phyloP scores from a whole-genome alignment of 1,139 yeast genomes.

The Taphrina betulina region DNA sequence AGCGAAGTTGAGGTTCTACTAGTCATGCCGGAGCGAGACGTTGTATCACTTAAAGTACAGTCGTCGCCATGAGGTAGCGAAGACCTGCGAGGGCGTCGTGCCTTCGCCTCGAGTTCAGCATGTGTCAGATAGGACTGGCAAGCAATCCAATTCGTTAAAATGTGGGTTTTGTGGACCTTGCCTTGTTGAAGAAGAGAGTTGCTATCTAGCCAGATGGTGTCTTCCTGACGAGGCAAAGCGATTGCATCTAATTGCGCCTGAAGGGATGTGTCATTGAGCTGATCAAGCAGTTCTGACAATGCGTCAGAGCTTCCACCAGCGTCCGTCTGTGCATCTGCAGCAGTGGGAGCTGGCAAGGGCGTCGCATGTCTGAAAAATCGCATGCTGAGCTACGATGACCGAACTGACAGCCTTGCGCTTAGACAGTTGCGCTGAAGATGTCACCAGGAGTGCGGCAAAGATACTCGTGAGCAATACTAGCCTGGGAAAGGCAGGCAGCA shows the following conservation, averaged over 20 bases:
- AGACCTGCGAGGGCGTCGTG: too few relatives aligned
- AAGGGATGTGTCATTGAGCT: too few relatives aligned
- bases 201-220: background rate
- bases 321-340: constrained; percentile 6
- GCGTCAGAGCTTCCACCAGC: constrained; percentile 2
- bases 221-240: background rate
- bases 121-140: constrained; percentile 20
- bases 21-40: constrained; percentile 8
- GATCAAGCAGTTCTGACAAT: constrained; percentile 4
- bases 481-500: too few relatives aligned
- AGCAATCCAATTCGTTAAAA: constrained; percentile 12
- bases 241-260: background rate
- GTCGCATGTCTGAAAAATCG: constrained; percentile 4
- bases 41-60: background rate
- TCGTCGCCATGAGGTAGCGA: too few relatives aligned
- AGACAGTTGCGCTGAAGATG: too few relatives aligned
- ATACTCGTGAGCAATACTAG: too few relatives aligned
- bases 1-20: constrained; percentile 6
- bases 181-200: constrained; percentile 1
- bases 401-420: too few relatives aligned
- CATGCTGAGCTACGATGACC: too few relatives aligned
- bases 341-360: constrained; percentile 5
- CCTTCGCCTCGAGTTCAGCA: constrained; percentile 6
- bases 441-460: too few relatives aligned
- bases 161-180: constrained; percentile 13